Evolutionary conservation across 2,329 filamentous ascomycete species (phyloP).

Genomic region (Apiospora kogelbergensis): DNA sequence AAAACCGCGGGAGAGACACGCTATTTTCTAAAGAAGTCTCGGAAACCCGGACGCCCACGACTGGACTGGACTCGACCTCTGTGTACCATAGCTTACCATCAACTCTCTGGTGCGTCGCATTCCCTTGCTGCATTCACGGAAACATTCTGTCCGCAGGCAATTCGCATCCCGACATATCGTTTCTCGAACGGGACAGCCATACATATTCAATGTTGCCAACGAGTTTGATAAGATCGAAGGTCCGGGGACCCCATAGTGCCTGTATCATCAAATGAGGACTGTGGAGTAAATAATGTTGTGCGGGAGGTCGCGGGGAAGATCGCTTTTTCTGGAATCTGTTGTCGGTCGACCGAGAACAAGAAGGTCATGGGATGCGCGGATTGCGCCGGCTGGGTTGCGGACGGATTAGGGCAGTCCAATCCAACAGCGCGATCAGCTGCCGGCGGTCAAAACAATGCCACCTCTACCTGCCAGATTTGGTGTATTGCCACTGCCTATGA

Average conservation of each 20-base stretch:
- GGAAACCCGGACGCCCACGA: not conserved
- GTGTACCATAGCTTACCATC: not conserved
- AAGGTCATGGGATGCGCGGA: not conserved
- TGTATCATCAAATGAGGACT: not conserved
- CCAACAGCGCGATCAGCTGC: not conserved
- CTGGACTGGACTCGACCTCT: not conserved
- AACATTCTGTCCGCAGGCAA: not conserved
- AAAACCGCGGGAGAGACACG: not conserved
- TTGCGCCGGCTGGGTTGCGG: not conserved
- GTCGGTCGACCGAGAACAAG: not conserved
- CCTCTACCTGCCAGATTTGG: not conserved
- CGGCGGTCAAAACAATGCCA: not conserved
- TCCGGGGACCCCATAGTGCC: not conserved
- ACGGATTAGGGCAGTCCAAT: not conserved
- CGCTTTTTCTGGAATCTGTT: not conserved
- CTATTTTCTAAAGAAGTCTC: not conserved
- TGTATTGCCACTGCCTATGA: not conserved
- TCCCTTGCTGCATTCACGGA: not conserved
- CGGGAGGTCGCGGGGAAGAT: not conserved
- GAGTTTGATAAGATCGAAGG: not conserved
- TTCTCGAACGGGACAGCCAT: not conserved
- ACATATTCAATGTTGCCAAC: not conserved
- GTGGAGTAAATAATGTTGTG: not conserved
- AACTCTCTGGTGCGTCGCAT: not conserved
- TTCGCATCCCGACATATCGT: not conserved